Evolutionary conservation across 176 grass and related monocot species (phyloP).

Genomic region (Avena atlantica): DNA sequence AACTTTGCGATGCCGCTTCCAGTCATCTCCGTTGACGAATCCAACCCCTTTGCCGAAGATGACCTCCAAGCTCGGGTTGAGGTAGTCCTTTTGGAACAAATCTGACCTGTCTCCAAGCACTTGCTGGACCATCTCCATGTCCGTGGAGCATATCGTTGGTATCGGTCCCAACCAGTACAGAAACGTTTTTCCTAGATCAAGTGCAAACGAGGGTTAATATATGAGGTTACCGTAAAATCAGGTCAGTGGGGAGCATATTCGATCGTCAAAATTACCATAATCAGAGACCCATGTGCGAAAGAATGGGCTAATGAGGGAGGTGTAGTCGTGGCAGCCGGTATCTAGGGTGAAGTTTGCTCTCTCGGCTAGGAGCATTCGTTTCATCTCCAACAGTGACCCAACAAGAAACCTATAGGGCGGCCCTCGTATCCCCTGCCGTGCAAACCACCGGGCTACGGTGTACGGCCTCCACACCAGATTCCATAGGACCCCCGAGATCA

Average conservation of each 20-base stretch:
- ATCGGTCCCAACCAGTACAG: too few species aligned
- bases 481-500: conserved; percentile 34
- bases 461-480: conserved; percentile 47
- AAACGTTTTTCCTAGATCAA: too few species aligned
- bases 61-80: conserved; percentile 29
- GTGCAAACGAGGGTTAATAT: too few species aligned
- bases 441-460: conserved; percentile 26
- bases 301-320: conserved; percentile 32
- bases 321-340: not conserved
- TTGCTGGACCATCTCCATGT: conserved; percentile 23
- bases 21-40: conserved; percentile 43
- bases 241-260: too few species aligned
- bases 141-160: conserved; percentile 34
- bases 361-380: conserved; percentile 29
- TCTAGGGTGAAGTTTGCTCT: conserved; percentile 35
- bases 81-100: conserved; percentile 45
- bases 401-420: conserved; percentile 48
- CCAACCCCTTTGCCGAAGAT: conserved; percentile 57
- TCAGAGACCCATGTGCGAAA: conserved; percentile 46
- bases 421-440: conserved; percentile 52
- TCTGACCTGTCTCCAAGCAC: conserved; percentile 45
- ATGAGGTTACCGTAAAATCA: too few species aligned
- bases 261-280: conserved; percentile 39
- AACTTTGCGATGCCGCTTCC: not conserved
- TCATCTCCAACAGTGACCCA: conserved; percentile 54